Conservation (phyloP, 208 protist species). For the Acanthamoeba rhysodes region DNA sequence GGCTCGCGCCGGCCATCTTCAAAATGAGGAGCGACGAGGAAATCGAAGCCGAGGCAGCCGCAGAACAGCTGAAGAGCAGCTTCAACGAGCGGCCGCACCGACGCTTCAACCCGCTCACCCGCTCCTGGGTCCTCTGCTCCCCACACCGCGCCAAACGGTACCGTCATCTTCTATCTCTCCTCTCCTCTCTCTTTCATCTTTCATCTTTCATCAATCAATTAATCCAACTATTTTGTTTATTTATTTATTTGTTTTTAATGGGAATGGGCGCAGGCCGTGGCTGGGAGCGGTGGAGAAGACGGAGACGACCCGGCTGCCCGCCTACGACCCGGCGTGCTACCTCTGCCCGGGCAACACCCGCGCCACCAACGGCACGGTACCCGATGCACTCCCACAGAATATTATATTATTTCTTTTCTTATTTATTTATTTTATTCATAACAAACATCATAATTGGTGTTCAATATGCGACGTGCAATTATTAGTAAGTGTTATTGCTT, state of each 20-base stretch:
- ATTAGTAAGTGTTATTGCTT: neutral
- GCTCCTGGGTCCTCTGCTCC: constrained; percentile 83
- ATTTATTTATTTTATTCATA: neutral
- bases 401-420: neutral
- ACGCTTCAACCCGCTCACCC: constrained; percentile 80
- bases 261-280: constrained; percentile 77
- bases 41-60: neutral
- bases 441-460: neutral
- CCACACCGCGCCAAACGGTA: constrained; percentile 83
- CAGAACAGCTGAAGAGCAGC: constrained; percentile 57
- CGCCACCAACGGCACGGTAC: constrained; percentile 59
- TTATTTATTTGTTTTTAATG: no score
- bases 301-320: neutral
- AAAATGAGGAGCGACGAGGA: neutral
- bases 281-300: constrained; percentile 77
- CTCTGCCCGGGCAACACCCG: constrained; percentile 81
- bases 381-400: neutral
- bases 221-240: neutral
- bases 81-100: constrained; percentile 79
- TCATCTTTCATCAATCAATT: neutral
- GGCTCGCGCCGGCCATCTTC: neutral
- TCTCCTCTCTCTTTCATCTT: neutral
- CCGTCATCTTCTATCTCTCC: neutral
- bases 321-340: constrained; percentile 82
- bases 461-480: constrained; percentile 66